Conservation (phyloP, 2,329 filamentous ascomycete genomes). For the Nannizziopsis arthrosporioides region DNA sequence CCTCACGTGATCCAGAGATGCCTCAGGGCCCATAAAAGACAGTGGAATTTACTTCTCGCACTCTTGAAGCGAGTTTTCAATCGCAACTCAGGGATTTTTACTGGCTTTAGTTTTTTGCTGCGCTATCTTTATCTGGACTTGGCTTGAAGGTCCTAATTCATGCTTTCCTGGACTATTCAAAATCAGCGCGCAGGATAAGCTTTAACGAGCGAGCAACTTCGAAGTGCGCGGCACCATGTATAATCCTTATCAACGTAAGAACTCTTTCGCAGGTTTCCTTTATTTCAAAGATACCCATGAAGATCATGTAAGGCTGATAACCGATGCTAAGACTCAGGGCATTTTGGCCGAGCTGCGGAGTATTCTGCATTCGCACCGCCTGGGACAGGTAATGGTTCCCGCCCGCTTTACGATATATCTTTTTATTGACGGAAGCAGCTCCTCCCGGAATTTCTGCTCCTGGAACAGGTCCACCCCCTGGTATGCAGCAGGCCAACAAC, state of each 20-base stretch:
- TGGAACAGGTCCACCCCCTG: constrained; percentile 66
- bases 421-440: constrained; percentile 41
- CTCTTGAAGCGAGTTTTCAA: too few species aligned
- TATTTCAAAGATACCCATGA: neutral
- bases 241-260: constrained; percentile 34
- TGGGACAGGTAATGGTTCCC: constrained; percentile 57
- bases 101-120: too few species aligned
- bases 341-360: constrained; percentile 63
- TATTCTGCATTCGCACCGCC: constrained; percentile 66
- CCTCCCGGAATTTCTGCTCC: constrained; percentile 70
- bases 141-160: neutral
- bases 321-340: constrained; percentile 21
- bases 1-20: too few species aligned
- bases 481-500: constrained; percentile 62
- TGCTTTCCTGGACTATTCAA: neutral
- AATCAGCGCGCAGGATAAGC: neutral
- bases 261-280: constrained; percentile 2
- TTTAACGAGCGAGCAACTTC: neutral
- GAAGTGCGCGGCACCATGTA: constrained; percentile 26
- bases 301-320: neutral
- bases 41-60: too few species aligned
- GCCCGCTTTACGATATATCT: constrained; percentile 1
- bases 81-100: too few species aligned
- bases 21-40: too few species aligned
- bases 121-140: too few species aligned